phyloP scores from a whole-genome alignment of 805 yeast species.

The Candida andamanensis region DNA sequence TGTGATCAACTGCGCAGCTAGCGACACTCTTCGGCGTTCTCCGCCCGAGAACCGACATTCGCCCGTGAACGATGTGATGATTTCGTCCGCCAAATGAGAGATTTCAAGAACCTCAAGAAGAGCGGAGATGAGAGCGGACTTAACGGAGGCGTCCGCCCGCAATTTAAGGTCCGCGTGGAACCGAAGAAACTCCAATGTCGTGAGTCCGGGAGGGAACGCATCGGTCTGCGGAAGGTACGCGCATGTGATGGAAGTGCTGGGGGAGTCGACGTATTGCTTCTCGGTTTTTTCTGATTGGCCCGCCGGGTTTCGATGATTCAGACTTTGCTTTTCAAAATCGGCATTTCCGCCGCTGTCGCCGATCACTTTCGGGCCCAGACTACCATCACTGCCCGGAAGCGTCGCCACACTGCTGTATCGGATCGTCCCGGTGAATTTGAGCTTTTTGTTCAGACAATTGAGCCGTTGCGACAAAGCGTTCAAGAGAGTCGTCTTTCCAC shows the following conservation, averaged over 20 bases:
- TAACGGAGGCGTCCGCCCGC: constrained; percentile 37
- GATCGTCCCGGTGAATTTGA: constrained; percentile 40
- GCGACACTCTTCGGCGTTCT: constrained; percentile 70
- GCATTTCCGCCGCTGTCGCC: too few species aligned
- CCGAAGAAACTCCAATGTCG: constrained; percentile 64
- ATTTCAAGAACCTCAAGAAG: constrained; percentile 62
- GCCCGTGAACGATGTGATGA: constrained; percentile 38
- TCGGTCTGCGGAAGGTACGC: constrained; percentile 80
- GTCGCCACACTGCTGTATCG: constrained; percentile 18
- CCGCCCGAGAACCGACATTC: constrained; percentile 72
- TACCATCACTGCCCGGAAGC: not conserved
- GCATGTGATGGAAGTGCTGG: constrained; percentile 18
- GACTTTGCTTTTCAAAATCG: too few species aligned
- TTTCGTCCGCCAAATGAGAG: constrained; percentile 55
- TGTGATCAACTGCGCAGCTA: constrained; percentile 71
- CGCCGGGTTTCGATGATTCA: too few species aligned
- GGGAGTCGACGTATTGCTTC: constrained; percentile 3
- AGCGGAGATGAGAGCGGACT: constrained; percentile 49
- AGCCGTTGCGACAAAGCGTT: constrained; percentile 59
- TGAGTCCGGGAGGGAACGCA: constrained; percentile 61
- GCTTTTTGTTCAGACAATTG: constrained; percentile 32
- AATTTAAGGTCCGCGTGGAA: constrained; percentile 70
- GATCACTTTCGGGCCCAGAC: too few species aligned
- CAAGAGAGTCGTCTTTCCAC: constrained; percentile 78
- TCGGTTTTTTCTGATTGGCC: too few species aligned